These are phyloP conservation scores for Macrotyloma uniflorum DNA, from an alignment of 306 rosid genomes.

Conservation along the genomic window DNA sequence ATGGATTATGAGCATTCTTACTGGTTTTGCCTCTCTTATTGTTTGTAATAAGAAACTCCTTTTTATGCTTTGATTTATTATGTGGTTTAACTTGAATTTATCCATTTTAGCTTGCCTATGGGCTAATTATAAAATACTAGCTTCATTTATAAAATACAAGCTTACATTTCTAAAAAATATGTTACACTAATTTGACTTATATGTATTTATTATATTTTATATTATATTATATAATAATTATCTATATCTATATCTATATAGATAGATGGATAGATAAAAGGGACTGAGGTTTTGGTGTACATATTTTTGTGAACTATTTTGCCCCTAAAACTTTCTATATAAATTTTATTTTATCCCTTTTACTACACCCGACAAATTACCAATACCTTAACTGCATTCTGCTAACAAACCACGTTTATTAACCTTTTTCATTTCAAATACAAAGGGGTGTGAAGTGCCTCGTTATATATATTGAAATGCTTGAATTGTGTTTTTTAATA, in stretches of 20 bases:
- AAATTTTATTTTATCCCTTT: no score
- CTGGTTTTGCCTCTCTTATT: neutral
- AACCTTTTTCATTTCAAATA: no score
- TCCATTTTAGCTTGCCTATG: neutral
- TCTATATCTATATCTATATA: no score
- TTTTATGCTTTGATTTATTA: neutral
- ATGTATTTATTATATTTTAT: neutral
- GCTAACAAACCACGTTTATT: neutral
- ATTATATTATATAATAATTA: no score
- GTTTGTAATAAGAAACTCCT: neutral
- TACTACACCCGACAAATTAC: neutral
- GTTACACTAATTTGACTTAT: neutral
- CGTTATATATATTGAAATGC: neutral
- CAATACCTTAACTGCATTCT: neutral
- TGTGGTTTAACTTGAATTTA: neutral
- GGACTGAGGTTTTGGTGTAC: neutral
- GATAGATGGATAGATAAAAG: neutral
- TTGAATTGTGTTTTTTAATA: neutral
- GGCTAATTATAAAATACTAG: neutral
- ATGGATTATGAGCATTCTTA: neutral
- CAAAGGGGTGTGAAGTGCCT: no score
- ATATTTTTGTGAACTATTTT: neutral
- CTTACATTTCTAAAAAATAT: neutral
- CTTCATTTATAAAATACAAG: neutral
- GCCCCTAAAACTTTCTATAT: no score